A percentile compares a stretch with the other conserved stretches of the same genome.
Conservation (phyloP, 192 early-diverging fungal species). For the Coemansia sp. region DNA sequence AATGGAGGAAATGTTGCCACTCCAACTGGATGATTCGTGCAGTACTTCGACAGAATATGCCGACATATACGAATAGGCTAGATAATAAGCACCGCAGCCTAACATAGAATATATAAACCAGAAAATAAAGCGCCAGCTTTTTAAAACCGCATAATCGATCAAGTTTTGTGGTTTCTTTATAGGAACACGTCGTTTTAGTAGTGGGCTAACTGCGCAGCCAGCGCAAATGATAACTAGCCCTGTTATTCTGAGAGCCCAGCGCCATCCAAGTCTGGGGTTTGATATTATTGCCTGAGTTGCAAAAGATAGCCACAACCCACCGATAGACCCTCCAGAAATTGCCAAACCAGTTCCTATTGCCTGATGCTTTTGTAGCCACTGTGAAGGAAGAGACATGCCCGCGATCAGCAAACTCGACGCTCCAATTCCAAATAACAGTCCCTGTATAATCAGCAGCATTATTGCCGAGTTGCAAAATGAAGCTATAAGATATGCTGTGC, state of each 20-base stretch:
- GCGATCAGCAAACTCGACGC: slow-evolving; percentile 62
- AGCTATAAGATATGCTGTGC: slow-evolving; percentile 19
- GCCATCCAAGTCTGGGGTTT: slow-evolving; percentile 47
- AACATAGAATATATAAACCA: slow-evolving; percentile 18
- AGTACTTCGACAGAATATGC: slow-evolving; percentile 21
- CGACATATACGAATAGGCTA: slow-evolving; percentile 27
- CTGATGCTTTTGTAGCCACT: slow-evolving; percentile 69
- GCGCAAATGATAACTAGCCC: slow-evolving; percentile 52
- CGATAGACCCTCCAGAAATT: slow-evolving; percentile 67
- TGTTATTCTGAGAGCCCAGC: slow-evolving; percentile 68
- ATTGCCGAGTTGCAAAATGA: slow-evolving; percentile 45
- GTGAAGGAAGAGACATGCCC: slow-evolving; percentile 60
- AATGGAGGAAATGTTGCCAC: slow-evolving; percentile 36
- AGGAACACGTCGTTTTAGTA: slow-evolving; percentile 23
- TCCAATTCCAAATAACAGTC: slow-evolving; percentile 68
- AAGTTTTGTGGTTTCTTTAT: slow-evolving; percentile 13
- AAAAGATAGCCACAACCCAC: slow-evolving; percentile 65
- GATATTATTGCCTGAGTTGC: slow-evolving; percentile 57
- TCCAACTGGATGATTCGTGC: slow-evolving; percentile 6
- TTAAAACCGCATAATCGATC: slow-evolving; percentile 14
- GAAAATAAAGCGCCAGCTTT: slow-evolving; percentile 19
- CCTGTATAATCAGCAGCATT: slow-evolving; percentile 70
- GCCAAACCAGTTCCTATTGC: slow-evolving; percentile 71
- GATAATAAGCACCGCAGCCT: slow-evolving; percentile 17
- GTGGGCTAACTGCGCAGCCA: neutral